Conservation (phyloP, 768 basidiomycete species). For the Tricholoma terreum region DNA sequence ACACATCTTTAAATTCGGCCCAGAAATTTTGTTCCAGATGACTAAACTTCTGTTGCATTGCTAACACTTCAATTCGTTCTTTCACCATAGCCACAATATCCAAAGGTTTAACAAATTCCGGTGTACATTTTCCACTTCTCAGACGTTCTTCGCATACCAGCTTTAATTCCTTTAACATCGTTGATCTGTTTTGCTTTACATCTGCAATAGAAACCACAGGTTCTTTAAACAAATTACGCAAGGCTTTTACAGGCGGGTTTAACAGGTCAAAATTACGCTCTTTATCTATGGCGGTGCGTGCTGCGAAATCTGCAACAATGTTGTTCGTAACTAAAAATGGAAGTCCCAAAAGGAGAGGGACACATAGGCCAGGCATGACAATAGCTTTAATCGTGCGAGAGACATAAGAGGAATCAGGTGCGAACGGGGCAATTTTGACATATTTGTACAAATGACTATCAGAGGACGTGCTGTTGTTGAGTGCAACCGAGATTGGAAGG, state of each 20-base stretch:
- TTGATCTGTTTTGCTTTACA: background rate
- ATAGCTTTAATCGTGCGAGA: background rate
- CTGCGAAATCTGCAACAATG: conserved; percentile 15
- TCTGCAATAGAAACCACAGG: background rate
- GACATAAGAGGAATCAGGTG: background rate
- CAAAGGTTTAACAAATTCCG: background rate
- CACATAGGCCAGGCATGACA: background rate
- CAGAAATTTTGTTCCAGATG: background rate
- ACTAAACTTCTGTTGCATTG: background rate
- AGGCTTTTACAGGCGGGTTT: background rate
- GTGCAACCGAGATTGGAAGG: background rate
- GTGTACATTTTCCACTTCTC: background rate
- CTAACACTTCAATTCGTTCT: background rate
- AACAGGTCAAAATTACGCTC: conserved; percentile 6
- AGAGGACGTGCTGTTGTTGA: background rate
- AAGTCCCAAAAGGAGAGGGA: conserved; percentile 23
- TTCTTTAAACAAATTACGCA: background rate
- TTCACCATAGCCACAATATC: background rate
- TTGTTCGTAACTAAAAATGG: conserved; percentile 16
- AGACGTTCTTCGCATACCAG: background rate
- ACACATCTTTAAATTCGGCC: background rate
- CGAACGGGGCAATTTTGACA: background rate
- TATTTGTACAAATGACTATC: background rate
- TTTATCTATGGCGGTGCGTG: conserved; percentile 16
- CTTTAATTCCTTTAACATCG: background rate